These are phyloP conservation scores for Huiozyma sinensis DNA, from an alignment of 805 yeast species.

Conservation along the genomic window DNA sequence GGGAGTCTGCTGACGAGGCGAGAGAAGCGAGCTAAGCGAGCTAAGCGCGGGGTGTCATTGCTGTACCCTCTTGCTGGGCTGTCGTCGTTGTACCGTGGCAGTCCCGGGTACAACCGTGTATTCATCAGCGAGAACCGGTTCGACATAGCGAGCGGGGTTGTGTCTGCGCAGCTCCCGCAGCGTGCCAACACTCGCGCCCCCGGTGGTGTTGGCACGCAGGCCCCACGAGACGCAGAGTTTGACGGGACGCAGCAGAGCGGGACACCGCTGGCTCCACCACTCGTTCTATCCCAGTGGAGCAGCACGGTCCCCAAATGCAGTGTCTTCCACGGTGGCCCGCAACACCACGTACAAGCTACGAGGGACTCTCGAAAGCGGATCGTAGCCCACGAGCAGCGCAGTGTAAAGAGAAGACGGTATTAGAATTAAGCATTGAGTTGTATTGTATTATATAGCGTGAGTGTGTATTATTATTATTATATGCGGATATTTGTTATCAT, in stretches of 20 bases:
- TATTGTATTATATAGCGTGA: no score
- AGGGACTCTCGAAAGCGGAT: no score
- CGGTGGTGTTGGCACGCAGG: background rate
- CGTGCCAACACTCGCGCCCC: conserved; percentile 15
- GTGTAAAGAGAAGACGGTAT: no score
- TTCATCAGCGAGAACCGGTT: conserved; percentile 17
- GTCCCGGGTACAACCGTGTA: conserved; percentile 25
- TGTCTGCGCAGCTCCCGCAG: conserved; percentile 17
- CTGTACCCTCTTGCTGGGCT: background rate
- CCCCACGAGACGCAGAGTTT: background rate
- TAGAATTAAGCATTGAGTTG: no score
- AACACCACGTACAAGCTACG: no score
- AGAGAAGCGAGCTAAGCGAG: conserved; percentile 14
- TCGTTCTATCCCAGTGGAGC: background rate
- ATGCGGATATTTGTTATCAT: no score
- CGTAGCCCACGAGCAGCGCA: no score
- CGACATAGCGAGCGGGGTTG: conserved; percentile 21
- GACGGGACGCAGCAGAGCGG: background rate
- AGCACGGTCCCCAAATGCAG: background rate
- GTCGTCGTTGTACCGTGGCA: conserved; percentile 16
- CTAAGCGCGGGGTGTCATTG: conserved; percentile 5
- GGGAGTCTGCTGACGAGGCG: conserved; percentile 10
- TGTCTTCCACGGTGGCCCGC: background rate
- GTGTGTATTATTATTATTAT: no score
- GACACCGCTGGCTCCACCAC: background rate